Evolutionary conservation across 2,329 filamentous ascomycete genomes (phyloP).

Genomic region (Paecilomyces sp.): DNA sequence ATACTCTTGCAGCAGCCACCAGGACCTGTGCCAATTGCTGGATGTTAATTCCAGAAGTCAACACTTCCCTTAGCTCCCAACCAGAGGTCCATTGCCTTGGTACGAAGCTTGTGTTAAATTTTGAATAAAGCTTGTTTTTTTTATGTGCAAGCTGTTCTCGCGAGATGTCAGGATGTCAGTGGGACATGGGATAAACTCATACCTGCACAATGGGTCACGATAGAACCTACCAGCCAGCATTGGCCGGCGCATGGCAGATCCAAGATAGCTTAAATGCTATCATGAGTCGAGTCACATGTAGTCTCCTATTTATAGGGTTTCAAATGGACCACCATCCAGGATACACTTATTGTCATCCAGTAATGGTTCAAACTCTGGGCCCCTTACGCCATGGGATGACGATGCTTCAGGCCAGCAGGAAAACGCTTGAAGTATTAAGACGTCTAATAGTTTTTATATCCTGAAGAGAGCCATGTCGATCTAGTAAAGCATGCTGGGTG

Average conservation of each 20-base stretch:
- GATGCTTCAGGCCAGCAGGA: neutral
- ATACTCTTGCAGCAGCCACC: neutral
- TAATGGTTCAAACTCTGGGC: neutral
- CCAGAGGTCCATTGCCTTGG: neutral
- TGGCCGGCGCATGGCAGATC: no score
- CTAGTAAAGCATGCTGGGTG: neutral
- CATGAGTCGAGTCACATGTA: neutral
- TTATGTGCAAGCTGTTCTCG: neutral
- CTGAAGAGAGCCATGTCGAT: neutral
- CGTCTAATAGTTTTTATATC: neutral
- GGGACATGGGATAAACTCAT: neutral
- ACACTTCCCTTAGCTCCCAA: neutral
- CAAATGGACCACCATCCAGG: neutral
- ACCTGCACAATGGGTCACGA: neutral
- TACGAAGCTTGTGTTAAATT: neutral
- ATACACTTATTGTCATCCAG: neutral
- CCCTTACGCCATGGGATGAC: neutral
- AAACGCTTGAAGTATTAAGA: neutral
- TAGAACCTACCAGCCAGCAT: no score
- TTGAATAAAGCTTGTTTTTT: neutral
- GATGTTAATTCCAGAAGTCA: neutral
- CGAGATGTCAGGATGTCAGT: neutral
- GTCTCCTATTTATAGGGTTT: neutral
- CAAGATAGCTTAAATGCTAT: neutral
- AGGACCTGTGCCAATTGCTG: neutral